phyloP scores from a whole-genome alignment of 805 yeast genomes.

The Schizosaccharomyces pombe region DNA sequence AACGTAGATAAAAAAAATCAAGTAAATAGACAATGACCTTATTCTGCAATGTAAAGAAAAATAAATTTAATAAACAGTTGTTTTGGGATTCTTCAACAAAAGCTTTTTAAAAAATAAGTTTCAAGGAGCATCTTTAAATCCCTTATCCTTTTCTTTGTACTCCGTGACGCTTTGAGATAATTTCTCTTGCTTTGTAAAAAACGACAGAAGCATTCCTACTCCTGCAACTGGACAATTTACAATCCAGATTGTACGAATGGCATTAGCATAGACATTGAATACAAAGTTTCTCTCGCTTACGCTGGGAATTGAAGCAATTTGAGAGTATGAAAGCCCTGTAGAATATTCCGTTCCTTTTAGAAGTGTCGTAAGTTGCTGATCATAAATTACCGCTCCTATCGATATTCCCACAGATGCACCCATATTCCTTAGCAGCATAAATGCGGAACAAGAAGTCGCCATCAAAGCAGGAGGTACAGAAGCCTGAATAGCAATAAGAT shows the following conservation, averaged over 20 bases:
- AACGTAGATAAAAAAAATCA: no score
- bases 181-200: background rate
- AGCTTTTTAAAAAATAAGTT: no score
- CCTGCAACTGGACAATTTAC: background rate
- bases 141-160: background rate
- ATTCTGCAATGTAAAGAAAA: no score
- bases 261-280: background rate
- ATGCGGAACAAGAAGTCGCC: background rate
- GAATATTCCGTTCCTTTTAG: background rate
- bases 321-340: background rate
- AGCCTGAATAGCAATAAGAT: slow-evolving; percentile 32
- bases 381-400: background rate
- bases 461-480: background rate
- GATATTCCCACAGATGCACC: background rate
- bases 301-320: background rate
- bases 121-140: background rate
- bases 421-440: background rate
- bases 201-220: background rate
- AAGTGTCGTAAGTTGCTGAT: background rate
- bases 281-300: background rate
- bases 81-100: no score
- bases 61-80: no score
- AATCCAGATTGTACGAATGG: background rate
- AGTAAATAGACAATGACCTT: no score
- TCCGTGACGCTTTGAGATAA: background rate